Percentiles rank a stretch among this genome's conserved stretches.
These are phyloP conservation scores for Truncatella angustata DNA, from an alignment of 2,329 filamentous ascomycete genomes.

Conservation along the genomic window DNA sequence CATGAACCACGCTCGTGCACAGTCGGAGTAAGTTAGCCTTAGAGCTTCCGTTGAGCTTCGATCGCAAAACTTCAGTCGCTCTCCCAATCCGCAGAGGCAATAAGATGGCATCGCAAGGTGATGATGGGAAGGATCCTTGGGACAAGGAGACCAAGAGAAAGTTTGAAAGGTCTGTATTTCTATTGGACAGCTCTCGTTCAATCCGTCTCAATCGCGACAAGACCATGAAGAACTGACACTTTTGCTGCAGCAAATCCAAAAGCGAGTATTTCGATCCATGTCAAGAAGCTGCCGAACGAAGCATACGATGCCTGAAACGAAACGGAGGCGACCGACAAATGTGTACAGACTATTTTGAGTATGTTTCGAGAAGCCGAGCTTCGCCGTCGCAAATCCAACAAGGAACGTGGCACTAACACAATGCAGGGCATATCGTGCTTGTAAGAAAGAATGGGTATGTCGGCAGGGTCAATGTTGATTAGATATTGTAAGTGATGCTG, in stretches of 20 bases:
- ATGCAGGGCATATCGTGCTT: constrained; percentile 82
- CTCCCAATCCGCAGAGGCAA: too few species aligned
- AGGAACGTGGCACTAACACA: constrained; percentile 9
- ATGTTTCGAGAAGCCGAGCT: constrained; percentile 35
- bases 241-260: constrained; percentile 68
- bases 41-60: too few species aligned
- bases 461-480: too few species aligned
- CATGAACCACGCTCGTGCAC: too few species aligned
- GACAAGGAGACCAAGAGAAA: constrained; percentile 58
- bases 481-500: not conserved
- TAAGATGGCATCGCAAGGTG: constrained; percentile 26
- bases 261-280: constrained; percentile 96
- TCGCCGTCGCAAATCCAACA: not conserved
- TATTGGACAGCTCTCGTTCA: too few species aligned
- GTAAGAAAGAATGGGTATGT: constrained; percentile 89
- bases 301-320: constrained; percentile 82
- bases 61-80: too few species aligned
- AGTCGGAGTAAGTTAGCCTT: too few species aligned
- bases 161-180: constrained; percentile 65
- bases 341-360: constrained; percentile 97
- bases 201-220: not conserved
- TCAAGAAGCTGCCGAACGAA: constrained; percentile 83
- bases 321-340: constrained; percentile 86
- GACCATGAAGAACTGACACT: not conserved
- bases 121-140: constrained; percentile 43